Base-by-base conservation (phyloP, 2,329 filamentous ascomycete genomes). In the Lasiodiplodia hormozganensis region DNA sequence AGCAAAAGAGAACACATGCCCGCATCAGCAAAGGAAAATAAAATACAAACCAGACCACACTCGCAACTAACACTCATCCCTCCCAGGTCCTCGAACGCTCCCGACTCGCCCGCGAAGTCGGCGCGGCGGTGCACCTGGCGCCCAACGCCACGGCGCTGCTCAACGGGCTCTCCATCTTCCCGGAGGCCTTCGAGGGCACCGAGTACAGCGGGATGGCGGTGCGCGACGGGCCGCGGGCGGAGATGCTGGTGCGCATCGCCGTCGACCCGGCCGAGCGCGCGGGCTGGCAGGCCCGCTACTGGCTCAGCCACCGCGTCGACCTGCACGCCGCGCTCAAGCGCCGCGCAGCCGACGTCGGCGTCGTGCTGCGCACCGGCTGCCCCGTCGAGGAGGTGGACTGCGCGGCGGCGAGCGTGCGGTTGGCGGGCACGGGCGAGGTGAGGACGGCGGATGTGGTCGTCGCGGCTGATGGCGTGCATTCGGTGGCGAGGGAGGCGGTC, bases 131-230 rank as follows among this genome's bases (percentile, higher is more conserved):
- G 23, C 87, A 90, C 72, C 74, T 90, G 3, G 84, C 86, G 0
- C 87, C 89, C 0, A 91, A 91, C 72, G 79, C 83, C 2, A 88
- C 89, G 74, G 86, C 86, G 0, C 76, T 90, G 2, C 78, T 91
- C 3, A 76, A 77, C 16, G 76, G 82, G 38, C 75, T 85, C 60
- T 83, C 83, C 0, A 70, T 86, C 2, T 75, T 76, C 58, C 77
- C 81, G 0, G 78, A 81, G 68, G 73, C 74, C 0, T 78, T 78
- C 54, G 82, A 82, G 1, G 80, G 82, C 16, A 74, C 65, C 18
- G 40, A 14, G 8, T 62, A 62, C 23, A 16, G 34, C n/a, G 58
- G 58, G 1, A 21, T 47, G 43, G 14, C 43, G 8, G 12, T 47
- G n/a, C 18, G 43, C 2, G n/a, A 47, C 43, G 43, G 43, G 18